phyloP scores from a whole-genome alignment of 129 eudicot genomes.

The Rutidosis leptorrhynchoides region DNA sequence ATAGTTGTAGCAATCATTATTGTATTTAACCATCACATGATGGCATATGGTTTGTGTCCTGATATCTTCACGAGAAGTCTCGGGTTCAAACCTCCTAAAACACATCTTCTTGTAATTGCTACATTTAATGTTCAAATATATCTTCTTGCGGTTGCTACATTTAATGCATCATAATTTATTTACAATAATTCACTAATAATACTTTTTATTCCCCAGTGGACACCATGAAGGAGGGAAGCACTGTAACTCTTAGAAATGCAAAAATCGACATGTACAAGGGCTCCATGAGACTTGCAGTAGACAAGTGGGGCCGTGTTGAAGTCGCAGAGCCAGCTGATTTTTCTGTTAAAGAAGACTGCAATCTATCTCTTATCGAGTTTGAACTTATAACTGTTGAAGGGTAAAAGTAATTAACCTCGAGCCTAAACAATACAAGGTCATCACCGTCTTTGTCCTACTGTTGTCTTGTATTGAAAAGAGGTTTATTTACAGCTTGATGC shows the following conservation, averaged over 20 bases:
- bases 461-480: conserved; percentile 23
- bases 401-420: conserved; percentile 25
- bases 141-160: background rate
- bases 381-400: conserved; percentile 52
- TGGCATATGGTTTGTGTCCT: too few relatives aligned
- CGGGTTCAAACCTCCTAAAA: too few relatives aligned
- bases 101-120: too few relatives aligned
- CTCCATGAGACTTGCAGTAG: conserved; percentile 78
- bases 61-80: too few relatives aligned
- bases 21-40: too few relatives aligned
- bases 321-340: conserved; percentile 44
- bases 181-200: background rate
- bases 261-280: conserved; percentile 65
- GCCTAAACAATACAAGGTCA: conserved; percentile 11
- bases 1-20: too few relatives aligned
- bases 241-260: conserved; percentile 52
- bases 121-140: background rate
- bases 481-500: conserved; percentile 19
- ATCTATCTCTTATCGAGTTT: conserved; percentile 64
- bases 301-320: conserved; percentile 67
- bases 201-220: conserved; percentile 48
- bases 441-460: background rate
- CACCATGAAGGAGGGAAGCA: conserved; percentile 54
- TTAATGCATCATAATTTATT: background rate
- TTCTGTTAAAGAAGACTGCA: conserved; percentile 58